These are phyloP conservation scores for Detonula confervacea DNA, from an alignment of 352 stramenopile species.

Conservation along the genomic window DNA sequence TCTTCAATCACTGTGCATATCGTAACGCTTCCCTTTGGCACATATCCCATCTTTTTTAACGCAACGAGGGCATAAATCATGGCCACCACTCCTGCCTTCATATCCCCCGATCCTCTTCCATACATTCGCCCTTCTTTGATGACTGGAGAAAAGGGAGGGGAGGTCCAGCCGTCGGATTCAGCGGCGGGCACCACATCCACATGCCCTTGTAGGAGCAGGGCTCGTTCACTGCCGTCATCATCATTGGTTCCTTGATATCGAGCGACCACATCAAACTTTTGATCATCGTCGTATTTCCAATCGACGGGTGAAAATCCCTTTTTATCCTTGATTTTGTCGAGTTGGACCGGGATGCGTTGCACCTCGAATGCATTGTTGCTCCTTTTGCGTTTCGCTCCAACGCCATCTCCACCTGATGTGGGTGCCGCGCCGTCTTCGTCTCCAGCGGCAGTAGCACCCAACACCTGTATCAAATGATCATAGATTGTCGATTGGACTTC, in stretches of 20 bases:
- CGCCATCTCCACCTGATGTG: neutral
- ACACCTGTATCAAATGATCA: slow-evolving; percentile 13
- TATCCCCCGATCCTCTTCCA: slow-evolving; percentile 36
- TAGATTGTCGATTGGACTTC: slow-evolving; percentile 28
- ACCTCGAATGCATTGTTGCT: slow-evolving; percentile 9
- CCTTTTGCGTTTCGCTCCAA: neutral
- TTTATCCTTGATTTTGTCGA: slow-evolving; percentile 26
- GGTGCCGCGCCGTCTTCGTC: neutral
- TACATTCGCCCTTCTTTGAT: slow-evolving; percentile 32
- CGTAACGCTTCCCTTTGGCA: slow-evolving; percentile 13
- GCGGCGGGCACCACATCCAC: slow-evolving; percentile 30
- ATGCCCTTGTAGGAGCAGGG: slow-evolving; percentile 33
- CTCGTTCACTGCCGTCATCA: neutral
- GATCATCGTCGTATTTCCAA: slow-evolving; percentile 35
- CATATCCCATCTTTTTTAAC: slow-evolving; percentile 26
- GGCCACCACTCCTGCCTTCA: slow-evolving; percentile 33
- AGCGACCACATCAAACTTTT: slow-evolving; percentile 41
- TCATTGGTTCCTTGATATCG: slow-evolving; percentile 8
- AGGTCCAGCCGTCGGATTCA: slow-evolving; percentile 31
- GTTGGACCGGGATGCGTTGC: slow-evolving; percentile 17
- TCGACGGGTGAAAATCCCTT: slow-evolving; percentile 36
- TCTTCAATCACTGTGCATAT: slow-evolving; percentile 47
- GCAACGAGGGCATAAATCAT: slow-evolving; percentile 42
- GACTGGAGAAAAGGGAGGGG: slow-evolving; percentile 23
- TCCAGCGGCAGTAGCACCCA: slow-evolving; percentile 5